phyloP scores from a whole-genome alignment of 805 yeast genomes.

The Starmerella vitae region DNA sequence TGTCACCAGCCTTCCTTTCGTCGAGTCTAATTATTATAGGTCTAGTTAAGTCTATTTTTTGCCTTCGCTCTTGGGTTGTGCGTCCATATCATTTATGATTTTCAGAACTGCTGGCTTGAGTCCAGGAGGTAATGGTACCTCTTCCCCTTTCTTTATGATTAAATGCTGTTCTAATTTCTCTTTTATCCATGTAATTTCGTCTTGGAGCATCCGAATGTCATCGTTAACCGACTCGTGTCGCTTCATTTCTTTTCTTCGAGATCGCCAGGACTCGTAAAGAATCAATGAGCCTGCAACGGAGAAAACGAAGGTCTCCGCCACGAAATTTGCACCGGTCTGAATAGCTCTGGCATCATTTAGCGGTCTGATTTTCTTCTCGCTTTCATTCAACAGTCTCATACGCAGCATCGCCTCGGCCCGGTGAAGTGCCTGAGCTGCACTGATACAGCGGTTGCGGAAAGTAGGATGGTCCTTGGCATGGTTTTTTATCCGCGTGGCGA shows the following conservation, averaged over 20 bases:
- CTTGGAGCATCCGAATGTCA: constrained; percentile 56
- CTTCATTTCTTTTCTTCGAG: constrained; percentile 46
- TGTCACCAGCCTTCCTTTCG: constrained; percentile 77
- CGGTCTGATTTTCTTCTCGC: constrained; percentile 49
- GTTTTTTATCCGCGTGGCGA: constrained; percentile 54
- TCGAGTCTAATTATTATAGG: constrained; percentile 54
- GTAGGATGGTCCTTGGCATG: constrained; percentile 61
- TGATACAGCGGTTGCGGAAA: constrained; percentile 50
- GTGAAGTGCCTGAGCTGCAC: constrained; percentile 60
- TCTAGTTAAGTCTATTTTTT: no score
- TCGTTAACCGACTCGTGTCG: constrained; percentile 57
- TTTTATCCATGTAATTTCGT: constrained; percentile 46
- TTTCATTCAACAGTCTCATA: constrained; percentile 41
- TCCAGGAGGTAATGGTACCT: constrained; percentile 31
- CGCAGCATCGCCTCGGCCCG: constrained; percentile 49
- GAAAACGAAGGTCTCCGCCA: constrained; percentile 66
- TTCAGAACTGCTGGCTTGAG: constrained; percentile 35
- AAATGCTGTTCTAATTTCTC: constrained; percentile 28
- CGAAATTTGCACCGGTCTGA: constrained; percentile 65
- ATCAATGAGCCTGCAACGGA: constrained; percentile 67
- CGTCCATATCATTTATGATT: not conserved
- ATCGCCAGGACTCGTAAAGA: constrained; percentile 55
- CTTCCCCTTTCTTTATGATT: constrained; percentile 32
- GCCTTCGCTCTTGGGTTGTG: no score
- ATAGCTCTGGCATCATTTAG: constrained; percentile 71